phyloP scores from a whole-genome alignment of 192 early-diverging fungal species.

The Backusella mclennaniae region DNA sequence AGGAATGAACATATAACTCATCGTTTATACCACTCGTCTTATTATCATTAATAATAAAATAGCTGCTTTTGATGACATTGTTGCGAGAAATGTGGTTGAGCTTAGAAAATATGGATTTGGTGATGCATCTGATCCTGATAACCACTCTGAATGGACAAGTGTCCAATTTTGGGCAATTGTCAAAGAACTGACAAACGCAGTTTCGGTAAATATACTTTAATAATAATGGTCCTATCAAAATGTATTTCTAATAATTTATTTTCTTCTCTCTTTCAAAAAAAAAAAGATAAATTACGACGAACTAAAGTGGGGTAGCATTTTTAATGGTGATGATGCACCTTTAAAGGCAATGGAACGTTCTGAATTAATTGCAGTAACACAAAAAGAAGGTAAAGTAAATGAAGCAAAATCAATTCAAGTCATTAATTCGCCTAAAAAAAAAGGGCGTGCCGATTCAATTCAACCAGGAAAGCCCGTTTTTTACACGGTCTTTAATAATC shows the following conservation, averaged over 20 bases:
- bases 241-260: background rate
- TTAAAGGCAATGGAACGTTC: conserved; percentile 87
- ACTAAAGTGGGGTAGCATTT: conserved; percentile 76
- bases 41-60: background rate
- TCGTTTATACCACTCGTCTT: background rate
- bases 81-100: conserved; percentile 79
- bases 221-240: background rate
- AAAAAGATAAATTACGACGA: conserved; percentile 80
- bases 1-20: background rate
- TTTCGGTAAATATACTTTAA: conserved; percentile 20
- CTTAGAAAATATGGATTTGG: conserved; percentile 86
- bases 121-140: conserved; percentile 51
- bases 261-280: background rate
- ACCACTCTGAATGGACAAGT: conserved; percentile 63
- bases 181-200: conserved; percentile 59
- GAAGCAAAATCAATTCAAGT: background rate
- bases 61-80: conserved; percentile 83
- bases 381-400: conserved; percentile 62
- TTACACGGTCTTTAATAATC: conserved; percentile 72
- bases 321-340: conserved; percentile 80
- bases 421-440: background rate
- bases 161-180: conserved; percentile 93
- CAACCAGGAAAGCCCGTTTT: conserved; percentile 84
- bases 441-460: conserved; percentile 80
- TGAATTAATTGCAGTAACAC: conserved; percentile 79